Conservation (phyloP, 257 asterid genomes). For the Apocynum venetum region DNA sequence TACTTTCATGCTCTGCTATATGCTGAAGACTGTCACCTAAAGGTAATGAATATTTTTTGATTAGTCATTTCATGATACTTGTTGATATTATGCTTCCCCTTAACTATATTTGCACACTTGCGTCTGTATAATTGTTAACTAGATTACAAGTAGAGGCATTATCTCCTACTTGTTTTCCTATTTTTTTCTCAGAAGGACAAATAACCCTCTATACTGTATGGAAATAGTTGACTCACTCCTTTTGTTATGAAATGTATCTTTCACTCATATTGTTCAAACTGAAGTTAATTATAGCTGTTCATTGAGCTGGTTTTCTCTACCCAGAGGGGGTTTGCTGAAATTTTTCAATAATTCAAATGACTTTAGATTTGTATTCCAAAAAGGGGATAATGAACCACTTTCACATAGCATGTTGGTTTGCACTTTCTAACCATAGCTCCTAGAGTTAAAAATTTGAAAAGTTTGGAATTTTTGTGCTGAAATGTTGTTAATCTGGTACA, state of each 20-base stretch:
- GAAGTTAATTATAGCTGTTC: too few species aligned
- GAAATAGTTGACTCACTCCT: not conserved
- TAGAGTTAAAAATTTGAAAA: too few species aligned
- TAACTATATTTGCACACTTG: not conserved
- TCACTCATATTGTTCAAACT: not conserved
- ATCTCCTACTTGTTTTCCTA: not conserved
- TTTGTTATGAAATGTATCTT: not conserved
- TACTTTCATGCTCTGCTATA: conserved; percentile 26
- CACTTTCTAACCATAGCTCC: too few species aligned
- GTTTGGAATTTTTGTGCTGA: too few species aligned
- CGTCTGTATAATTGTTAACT: not conserved
- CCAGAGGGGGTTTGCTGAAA: too few species aligned
- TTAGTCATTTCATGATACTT: not conserved
- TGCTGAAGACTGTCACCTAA: conserved; percentile 27
- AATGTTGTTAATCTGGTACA: too few species aligned
- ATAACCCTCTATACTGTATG: not conserved
- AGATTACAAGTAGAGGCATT: not conserved
- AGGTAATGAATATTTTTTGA: conserved; percentile 13
- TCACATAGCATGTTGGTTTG: too few species aligned
- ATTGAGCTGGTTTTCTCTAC: too few species aligned
- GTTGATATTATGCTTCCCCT: not conserved
- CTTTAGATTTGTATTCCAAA: too few species aligned
- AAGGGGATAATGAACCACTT: too few species aligned
- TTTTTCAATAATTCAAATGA: too few species aligned
- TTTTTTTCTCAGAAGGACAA: too few species aligned